Evolutionary conservation across 495 filamentous ascomycete genomes (phyloP), one percentile per base, ranked within the genome.

Genomic region (Lindgomyces ingoldianus): DNA sequence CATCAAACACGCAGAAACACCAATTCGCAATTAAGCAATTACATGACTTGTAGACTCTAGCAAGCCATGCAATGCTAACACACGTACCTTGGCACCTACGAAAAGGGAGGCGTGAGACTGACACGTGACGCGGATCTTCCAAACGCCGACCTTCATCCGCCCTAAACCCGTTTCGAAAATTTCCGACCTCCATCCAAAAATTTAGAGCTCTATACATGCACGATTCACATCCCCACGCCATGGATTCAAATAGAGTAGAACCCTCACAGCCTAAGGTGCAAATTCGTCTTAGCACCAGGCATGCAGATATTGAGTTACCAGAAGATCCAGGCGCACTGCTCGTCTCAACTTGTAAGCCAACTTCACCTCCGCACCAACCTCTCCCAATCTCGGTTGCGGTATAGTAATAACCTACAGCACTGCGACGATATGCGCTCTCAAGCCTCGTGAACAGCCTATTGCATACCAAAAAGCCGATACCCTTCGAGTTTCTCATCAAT

Each of bases 401-500:
- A 56, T 22, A 26, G 25, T 70, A 27, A 65, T 30, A 16, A 36
- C 60, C 18, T 25, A 1, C 53, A 91, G 91, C 87, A 54, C 82
- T 97, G 61, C 87, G 90, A 68, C 86, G 94, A 74, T 94, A 96
- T 83, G 90, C 87, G 56, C 85, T 98, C 19, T 97, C 93, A 0
- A 89, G 90, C 29, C 84, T 98, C 64, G 89, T 98, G 63, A 98
- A 98, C 78, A 92, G 89, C 65, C 88, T 98, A 70, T 85, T 97
- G 60, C 79, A 87, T 62, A 89, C 86, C 30, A 79, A 87, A 44
- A 83, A 87, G 45, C 89, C 93, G 14, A 84, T 96, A 39, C 94
- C 94, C 26, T 91, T 98, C 78, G 95, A 98, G 75, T 97, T 98
- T 81, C 83, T 98, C 63, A 85, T 95, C 75, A 91, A 93, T 70